Percentiles rank a stretch among this genome's conserved stretches.
Conservation (phyloP, 2,329 filamentous ascomycete species). For the Fusarium torulosum region DNA sequence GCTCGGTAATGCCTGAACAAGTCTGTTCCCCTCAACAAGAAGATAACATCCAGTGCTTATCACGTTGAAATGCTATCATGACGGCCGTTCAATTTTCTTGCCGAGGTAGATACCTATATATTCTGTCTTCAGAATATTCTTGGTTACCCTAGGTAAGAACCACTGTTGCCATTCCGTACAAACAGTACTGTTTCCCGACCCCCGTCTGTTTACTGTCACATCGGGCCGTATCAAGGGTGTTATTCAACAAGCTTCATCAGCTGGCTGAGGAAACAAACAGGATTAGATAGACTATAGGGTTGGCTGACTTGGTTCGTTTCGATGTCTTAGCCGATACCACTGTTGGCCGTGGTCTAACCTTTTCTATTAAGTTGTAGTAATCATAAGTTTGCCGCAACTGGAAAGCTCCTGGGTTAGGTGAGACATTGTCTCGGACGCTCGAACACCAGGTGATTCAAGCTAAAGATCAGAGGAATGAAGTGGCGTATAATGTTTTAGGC, state of each 20-base stretch:
- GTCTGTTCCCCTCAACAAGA: neutral
- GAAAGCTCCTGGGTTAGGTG: neutral
- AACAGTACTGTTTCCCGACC: neutral
- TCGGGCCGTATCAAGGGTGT: neutral
- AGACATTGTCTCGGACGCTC: slow-evolving; percentile 1
- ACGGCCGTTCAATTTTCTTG: no score
- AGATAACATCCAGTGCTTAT: neutral
- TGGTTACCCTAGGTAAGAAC: no score
- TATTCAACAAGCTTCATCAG: neutral
- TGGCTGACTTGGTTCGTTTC: neutral
- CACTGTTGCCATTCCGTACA: neutral
- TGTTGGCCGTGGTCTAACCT: slow-evolving; percentile 3
- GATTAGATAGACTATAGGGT: no score
- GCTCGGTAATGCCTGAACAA: slow-evolving; percentile 1
- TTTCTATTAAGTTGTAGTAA: neutral
- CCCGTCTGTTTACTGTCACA: neutral
- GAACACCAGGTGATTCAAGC: neutral
- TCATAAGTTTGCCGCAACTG: neutral
- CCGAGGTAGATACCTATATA: no score
- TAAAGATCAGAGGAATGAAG: slow-evolving; percentile 1
- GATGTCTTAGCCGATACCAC: slow-evolving; percentile 10
- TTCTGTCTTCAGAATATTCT: neutral
- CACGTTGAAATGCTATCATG: neutral
- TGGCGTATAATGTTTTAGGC: no score
- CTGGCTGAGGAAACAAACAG: no score